A percentile compares a stretch with the other conserved stretches of the same genome.
Conservation (phyloP, 805 yeast genomes). For the Suhomyces kilbournensis region DNA sequence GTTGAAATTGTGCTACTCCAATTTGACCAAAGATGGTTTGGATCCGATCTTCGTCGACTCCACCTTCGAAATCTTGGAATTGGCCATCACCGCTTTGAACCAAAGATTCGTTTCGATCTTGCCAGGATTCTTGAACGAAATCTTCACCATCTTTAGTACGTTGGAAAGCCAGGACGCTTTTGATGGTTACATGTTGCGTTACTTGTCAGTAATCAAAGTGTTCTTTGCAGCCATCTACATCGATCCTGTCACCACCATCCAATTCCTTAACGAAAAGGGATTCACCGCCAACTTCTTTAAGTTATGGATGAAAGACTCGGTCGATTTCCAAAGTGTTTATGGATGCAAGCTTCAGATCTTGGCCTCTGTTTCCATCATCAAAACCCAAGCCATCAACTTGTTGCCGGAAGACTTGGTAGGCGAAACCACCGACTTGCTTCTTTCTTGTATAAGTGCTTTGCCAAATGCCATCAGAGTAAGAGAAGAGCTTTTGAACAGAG, state of each 20-base stretch:
- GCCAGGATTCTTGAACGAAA: constrained; percentile 27
- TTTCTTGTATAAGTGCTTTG: constrained; percentile 41
- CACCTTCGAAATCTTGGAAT: constrained; percentile 35
- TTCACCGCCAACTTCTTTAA: constrained; percentile 39
- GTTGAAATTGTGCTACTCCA: constrained; percentile 33
- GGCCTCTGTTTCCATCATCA: constrained; percentile 41
- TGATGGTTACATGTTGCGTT: constrained; percentile 44
- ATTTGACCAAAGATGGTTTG: constrained; percentile 30
- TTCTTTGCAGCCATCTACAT: constrained; percentile 40
- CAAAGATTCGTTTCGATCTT: constrained; percentile 30
- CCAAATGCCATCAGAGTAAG: constrained; percentile 50
- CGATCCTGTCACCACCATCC: constrained; percentile 36
- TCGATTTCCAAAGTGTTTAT: constrained; percentile 49
- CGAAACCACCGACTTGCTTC: constrained; percentile 38
- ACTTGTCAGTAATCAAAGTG: constrained; percentile 41
- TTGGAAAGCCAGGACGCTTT: constrained; percentile 39
- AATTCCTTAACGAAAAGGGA: constrained; percentile 35
- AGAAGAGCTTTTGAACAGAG: constrained; percentile 42
- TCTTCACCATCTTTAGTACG: constrained; percentile 32
- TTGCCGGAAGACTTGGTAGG: constrained; percentile 35
- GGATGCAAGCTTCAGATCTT: constrained; percentile 54
- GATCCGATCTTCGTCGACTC: constrained; percentile 41
- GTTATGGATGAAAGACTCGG: constrained; percentile 48
- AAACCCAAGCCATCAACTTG: constrained; percentile 24
- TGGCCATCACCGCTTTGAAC: constrained; percentile 17